Conservation (phyloP, 495 filamentous ascomycete species). For the Hyaloscypha finlandica region DNA sequence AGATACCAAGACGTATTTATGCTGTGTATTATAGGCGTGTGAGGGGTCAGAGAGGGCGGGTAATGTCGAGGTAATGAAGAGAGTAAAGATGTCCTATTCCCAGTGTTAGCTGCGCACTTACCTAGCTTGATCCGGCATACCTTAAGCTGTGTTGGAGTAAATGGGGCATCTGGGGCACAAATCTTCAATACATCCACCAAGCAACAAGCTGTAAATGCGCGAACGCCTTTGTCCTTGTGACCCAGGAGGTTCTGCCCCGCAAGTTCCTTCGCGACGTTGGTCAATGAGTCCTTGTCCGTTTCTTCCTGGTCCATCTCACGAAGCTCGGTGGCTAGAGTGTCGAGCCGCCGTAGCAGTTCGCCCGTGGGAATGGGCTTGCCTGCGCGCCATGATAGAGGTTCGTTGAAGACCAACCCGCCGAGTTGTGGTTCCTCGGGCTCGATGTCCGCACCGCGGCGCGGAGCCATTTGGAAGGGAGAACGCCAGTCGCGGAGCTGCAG, state of each 20-base stretch:
- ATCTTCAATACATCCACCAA: conserved; percentile 92
- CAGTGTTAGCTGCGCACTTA: conserved; percentile 17
- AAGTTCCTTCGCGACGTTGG: conserved; percentile 84
- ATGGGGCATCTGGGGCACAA: conserved; percentile 94
- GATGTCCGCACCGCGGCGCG: conserved; percentile 29
- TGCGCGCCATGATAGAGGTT: conserved; percentile 87
- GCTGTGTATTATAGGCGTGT: conserved; percentile 88
- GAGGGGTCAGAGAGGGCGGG: conserved; percentile 85
- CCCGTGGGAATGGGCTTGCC: conserved; percentile 85
- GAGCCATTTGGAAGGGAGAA: conserved; percentile 29
- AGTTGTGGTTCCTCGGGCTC: conserved; percentile 29
- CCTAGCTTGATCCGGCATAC: conserved; percentile 45
- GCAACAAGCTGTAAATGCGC: conserved; percentile 84
- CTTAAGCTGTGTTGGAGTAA: conserved; percentile 87
- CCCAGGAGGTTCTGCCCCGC: conserved; percentile 76
- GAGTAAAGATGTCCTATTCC: conserved; percentile 87
- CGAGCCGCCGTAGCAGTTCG: conserved; percentile 78
- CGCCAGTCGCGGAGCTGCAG: conserved; percentile 24
- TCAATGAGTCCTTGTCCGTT: conserved; percentile 75
- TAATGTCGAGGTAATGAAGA: conserved; percentile 80
- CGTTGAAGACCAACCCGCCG: conserved; percentile 68
- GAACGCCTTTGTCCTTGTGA: conserved; percentile 92
- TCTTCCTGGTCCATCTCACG: conserved; percentile 86
- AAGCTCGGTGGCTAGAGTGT: conserved; percentile 80
- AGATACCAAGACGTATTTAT: conserved; percentile 85